Evolutionary conservation across 1,284 basidiomycete genomes (phyloP), one percentile per base, ranked within the genome.

Genomic region (Ceratobasidium sp.): DNA sequence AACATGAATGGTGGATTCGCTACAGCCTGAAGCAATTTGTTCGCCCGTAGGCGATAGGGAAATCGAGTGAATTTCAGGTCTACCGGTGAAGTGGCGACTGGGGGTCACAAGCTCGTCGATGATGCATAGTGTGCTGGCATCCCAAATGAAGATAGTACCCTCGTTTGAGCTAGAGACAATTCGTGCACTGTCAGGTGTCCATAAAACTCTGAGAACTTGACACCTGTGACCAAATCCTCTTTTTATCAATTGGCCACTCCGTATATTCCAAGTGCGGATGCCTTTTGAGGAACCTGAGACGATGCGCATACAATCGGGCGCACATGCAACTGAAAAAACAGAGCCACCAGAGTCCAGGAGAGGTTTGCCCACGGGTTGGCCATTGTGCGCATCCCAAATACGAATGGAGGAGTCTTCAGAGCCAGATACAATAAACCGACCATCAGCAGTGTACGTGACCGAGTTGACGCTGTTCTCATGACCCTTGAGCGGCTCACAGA

Each of bases 151-250:
- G n/a, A 78, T 26, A 12, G 77, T 61, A 13, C 53, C n/a, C 46
- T 78, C 75, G 33, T n/a, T 28, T 39, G 77, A 78, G 26, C 72
- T 76, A 28, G 77, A 78, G 12, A 56, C 49, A 44, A 79, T 78
- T 20, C 44, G 60, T 40, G 42, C 33, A 40, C 76, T 44, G 46
- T 79, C 75, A n/a, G 64, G 64, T 13, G 78, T 68, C 26, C 51
- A 78, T 7, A 51, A 18, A 28, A 70, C 64, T 23, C 3, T 56
- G 15, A 3, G n/a, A 33, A 77, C 75, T 6, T 15, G 4, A 23
- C 53, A n/a, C 26, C 44, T 55, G 53, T 73, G 71, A 26, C 71
- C 71, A 6, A 73, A 33, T 10, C 55, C 7, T n/a, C 28, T 51
- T 10, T 9, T 10, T 15, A 72, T 53, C 10, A 58, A 18, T 6